Base-by-base conservation (phyloP, 1,139 yeast species). In the Suhomyces atakaporum region DNA sequence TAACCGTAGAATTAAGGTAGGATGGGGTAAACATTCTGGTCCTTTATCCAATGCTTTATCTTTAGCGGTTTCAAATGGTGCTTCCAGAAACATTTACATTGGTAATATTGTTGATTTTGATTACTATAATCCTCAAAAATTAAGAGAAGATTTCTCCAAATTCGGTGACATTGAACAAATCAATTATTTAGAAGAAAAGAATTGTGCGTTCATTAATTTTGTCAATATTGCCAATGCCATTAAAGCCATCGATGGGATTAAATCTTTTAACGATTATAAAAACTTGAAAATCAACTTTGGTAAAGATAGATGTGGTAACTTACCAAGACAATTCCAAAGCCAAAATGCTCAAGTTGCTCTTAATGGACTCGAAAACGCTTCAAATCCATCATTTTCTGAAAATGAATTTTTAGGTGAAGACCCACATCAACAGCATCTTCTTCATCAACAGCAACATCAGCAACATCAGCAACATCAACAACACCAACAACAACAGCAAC, bases 21-120 rank as follows among this genome's bases (percentile, higher is more conserved):
- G 96, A 13, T 92, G 97, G 97, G 98, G 97, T 33, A 87, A 86
- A 57, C 95, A 88, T 59, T 81, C 95, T 2, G 96, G 97, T 7
- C 92, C 95, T 1, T 69, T 90, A 40, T 79, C 88, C n/a, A 82
- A 84, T 47, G 84, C 86, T 3, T 73, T 90, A 42, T 79, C 88
- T 6, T 64, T 81, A 44, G 96, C 96, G 1, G 94, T 89, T n/a
- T 78, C 92, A n/a, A 82, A 83, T 36, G 97, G 97, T 29, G 97
- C 97, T 1, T 79, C 90, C 18, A 78, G 98, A 63, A 92, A 92
- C 58, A 81, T 92, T 25, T 92, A 90, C 60, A 78, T 92, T 47
- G 97, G 97, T 21, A 81, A 70, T 49, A 69, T 71, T 36, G 53
- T 51, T 38, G 69, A 71, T 51, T 70, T 70, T 45, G 62, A 61